A percentile compares a stretch with the other conserved stretches of the same genome.
These are phyloP conservation scores for Aciculosporium take DNA, from an alignment of 2,329 filamentous ascomycete genomes.

Conservation along the genomic window DNA sequence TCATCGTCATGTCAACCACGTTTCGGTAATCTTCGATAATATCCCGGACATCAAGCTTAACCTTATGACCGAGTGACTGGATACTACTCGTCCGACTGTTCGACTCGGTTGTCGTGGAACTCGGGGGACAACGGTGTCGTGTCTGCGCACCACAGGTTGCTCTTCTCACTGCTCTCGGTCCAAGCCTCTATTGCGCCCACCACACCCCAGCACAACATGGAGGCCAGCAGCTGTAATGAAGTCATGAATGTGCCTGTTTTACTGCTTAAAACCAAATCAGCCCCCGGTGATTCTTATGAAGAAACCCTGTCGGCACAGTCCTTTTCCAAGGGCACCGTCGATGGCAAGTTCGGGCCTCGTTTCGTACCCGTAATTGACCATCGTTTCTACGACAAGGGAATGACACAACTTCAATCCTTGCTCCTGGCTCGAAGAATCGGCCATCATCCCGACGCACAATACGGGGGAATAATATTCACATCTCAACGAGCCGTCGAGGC, in stretches of 20 bases:
- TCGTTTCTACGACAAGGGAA: conserved; percentile 44
- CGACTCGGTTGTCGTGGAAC: neutral
- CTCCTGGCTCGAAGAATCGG: conserved; percentile 32
- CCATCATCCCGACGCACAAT: conserved; percentile 25
- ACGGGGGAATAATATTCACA: conserved; percentile 72
- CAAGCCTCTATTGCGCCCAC: neutral
- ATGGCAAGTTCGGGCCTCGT: conserved; percentile 39
- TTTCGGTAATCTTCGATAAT: no score
- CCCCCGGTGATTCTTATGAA: conserved; percentile 57
- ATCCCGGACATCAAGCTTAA: neutral
- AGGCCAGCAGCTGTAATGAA: neutral
- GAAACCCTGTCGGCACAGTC: conserved; percentile 34
- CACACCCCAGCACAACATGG: neutral
- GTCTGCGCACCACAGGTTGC: neutral
- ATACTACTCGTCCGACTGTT: neutral
- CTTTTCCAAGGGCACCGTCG: conserved; percentile 9
- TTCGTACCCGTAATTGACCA: conserved; percentile 72
- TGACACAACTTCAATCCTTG: conserved; percentile 36
- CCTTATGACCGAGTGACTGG: neutral
- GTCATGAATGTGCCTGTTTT: conserved; percentile 35
- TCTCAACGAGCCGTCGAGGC: conserved; percentile 74
- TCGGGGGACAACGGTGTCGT: neutral
- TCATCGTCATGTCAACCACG: no score
- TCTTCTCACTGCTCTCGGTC: neutral
- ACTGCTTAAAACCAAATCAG: conserved; percentile 65